Evolutionary conservation across 2,329 filamentous ascomycete species (phyloP).

Genomic region (Xylaria multiplex): DNA sequence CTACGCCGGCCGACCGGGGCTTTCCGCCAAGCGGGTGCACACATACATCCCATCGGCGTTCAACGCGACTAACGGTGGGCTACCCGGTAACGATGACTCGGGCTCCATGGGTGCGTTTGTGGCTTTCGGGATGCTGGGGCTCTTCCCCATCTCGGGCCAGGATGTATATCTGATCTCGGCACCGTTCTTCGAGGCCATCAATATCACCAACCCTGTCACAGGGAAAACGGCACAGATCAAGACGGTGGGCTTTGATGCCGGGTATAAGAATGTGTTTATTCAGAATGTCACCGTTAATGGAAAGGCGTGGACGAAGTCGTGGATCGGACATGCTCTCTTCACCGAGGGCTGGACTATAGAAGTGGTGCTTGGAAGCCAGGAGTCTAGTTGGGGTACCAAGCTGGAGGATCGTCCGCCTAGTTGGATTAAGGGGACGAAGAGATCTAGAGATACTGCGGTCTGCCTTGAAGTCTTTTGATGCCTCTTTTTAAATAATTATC

Average conservation of each 20-base stretch:
- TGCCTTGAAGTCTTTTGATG: too few species aligned
- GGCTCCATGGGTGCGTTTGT: slow-evolving; percentile 72
- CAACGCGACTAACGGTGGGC: slow-evolving; percentile 64
- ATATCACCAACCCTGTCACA: slow-evolving; percentile 61
- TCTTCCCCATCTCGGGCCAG: slow-evolving; percentile 70
- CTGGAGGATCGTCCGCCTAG: slow-evolving; percentile 51
- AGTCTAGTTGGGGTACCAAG: slow-evolving; percentile 73
- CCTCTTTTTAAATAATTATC: too few species aligned
- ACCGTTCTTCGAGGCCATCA: slow-evolving; percentile 68
- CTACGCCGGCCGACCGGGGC: slow-evolving; percentile 67
- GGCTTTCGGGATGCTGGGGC: slow-evolving; percentile 67
- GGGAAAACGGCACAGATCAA: slow-evolving; percentile 66
- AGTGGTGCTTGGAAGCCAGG: slow-evolving; percentile 68
- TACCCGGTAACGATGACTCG: slow-evolving; percentile 72
- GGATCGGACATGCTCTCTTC: slow-evolving; percentile 71
- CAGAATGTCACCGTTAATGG: slow-evolving; percentile 68
- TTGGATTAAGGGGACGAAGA: slow-evolving; percentile 33
- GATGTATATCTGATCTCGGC: slow-evolving; percentile 71
- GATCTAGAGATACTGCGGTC: background rate
- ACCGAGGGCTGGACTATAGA: slow-evolving; percentile 66
- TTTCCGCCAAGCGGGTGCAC: slow-evolving; percentile 61
- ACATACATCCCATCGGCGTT: slow-evolving; percentile 70
- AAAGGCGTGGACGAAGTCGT: slow-evolving; percentile 64
- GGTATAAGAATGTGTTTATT: slow-evolving; percentile 65
- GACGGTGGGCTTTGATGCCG: slow-evolving; percentile 65